A percentile compares a stretch with the other conserved stretches of the same genome.
Conservation (phyloP, 768 basidiomycete species). For the Leccinum uliginosum region DNA sequence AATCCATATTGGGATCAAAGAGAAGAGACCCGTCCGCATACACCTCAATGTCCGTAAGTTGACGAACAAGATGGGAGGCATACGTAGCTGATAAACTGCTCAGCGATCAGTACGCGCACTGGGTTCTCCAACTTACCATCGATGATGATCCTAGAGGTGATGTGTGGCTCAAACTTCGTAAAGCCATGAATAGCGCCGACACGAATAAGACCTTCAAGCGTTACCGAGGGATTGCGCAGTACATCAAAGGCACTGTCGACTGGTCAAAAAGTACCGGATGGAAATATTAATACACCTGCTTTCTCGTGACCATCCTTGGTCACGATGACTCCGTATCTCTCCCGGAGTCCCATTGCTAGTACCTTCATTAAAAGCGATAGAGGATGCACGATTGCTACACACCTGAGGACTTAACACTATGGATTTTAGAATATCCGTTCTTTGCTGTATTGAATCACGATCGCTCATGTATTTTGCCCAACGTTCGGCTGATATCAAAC, state of each 20-base stretch:
- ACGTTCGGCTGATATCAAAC: constrained; percentile 41
- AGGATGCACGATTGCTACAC: not conserved
- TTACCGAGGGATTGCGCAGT: constrained; percentile 55
- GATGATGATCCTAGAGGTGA: constrained; percentile 60
- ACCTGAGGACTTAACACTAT: constrained; percentile 41
- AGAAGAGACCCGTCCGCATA: constrained; percentile 73
- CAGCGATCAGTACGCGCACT: not conserved
- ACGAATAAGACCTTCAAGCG: constrained; percentile 39
- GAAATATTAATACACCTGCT: constrained; percentile 26
- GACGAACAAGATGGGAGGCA: constrained; percentile 58
- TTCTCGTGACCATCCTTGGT: constrained; percentile 42
- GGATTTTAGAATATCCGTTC: constrained; percentile 33
- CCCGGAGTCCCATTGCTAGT: constrained; percentile 45
- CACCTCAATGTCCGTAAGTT: constrained; percentile 66
- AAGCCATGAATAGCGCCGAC: constrained; percentile 41
- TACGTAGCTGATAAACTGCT: constrained; percentile 50
- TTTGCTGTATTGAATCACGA: constrained; percentile 32
- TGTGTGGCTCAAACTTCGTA: constrained; percentile 40
- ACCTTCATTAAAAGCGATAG: not conserved
- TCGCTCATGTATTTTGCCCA: constrained; percentile 37
- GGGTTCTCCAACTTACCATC: constrained; percentile 48
- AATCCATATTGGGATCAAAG: constrained; percentile 71
- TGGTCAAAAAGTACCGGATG: not conserved
- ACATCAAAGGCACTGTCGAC: constrained; percentile 67
- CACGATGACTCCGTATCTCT: constrained; percentile 37